A percentile compares a stretch with the other conserved stretches of the same genome.
Evolutionary conservation across 2,329 filamentous ascomycete species (phyloP).

Genomic region (Calycina marina): DNA sequence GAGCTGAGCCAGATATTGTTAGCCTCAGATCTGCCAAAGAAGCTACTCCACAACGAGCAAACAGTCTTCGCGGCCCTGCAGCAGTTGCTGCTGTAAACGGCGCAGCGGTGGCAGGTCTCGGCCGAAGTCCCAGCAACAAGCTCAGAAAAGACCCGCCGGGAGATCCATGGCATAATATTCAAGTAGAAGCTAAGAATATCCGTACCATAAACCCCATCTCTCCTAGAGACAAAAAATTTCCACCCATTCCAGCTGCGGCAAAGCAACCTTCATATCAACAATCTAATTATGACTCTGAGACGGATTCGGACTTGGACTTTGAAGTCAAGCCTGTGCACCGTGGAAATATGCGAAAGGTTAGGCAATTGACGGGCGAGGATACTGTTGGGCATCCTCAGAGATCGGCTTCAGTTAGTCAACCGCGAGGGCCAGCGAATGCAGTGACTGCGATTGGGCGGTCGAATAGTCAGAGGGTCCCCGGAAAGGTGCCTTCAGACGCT

Average conservation of each 20-base stretch:
- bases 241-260: conserved; percentile 6
- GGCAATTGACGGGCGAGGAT: conserved; percentile 17
- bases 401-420: no score
- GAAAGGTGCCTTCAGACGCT: conserved; percentile 8
- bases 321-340: conserved; percentile 15
- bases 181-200: conserved; percentile 27
- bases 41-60: conserved; percentile 30
- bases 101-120: conserved; percentile 24
- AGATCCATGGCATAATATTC: conserved; percentile 32
- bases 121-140: conserved; percentile 41
- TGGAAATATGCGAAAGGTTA: conserved; percentile 16
- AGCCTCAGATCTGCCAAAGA: conserved; percentile 3
- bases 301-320: conserved; percentile 10
- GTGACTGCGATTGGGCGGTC: neutral
- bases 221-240: conserved; percentile 12
- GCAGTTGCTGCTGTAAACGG: conserved; percentile 21
- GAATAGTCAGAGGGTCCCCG: neutral
- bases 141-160: conserved; percentile 40
- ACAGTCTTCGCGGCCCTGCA: conserved; percentile 47
- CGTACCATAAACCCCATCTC: conserved; percentile 7
- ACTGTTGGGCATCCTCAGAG: conserved; percentile 1
- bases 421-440: no score
- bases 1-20: conserved; percentile 7
- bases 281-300: conserved; percentile 1
- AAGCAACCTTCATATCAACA: neutral